These are phyloP conservation scores for Coccomyxa sp. DNA, from an alignment of 139 green algal genomes.

Conservation along the genomic window DNA sequence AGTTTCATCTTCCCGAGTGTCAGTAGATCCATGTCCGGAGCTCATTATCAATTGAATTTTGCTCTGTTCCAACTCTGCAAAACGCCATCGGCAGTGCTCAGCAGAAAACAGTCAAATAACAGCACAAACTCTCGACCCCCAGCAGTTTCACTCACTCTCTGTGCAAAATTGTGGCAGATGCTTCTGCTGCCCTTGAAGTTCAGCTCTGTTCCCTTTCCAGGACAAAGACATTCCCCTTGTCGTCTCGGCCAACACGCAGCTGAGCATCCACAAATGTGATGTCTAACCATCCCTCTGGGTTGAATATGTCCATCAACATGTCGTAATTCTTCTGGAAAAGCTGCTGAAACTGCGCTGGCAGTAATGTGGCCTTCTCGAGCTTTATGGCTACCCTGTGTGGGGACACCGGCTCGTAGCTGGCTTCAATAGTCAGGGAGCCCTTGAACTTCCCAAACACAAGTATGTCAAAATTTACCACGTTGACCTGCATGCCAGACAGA, in stretches of 20 bases:
- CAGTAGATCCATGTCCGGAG: too few relatives aligned
- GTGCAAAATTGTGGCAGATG: too few relatives aligned
- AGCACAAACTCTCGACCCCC: too few relatives aligned
- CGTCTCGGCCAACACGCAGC: slow-evolving; percentile 56
- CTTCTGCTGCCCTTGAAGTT: too few relatives aligned
- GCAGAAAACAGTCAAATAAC: too few relatives aligned
- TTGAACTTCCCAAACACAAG: slow-evolving; percentile 43
- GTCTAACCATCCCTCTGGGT: slow-evolving; percentile 82
- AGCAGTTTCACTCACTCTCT: too few relatives aligned
- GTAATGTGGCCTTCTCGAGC: slow-evolving; percentile 51
- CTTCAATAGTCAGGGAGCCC: slow-evolving; percentile 58
- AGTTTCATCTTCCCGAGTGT: too few relatives aligned
- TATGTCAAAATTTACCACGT: slow-evolving; percentile 28
- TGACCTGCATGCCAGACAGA: slow-evolving; percentile 14
- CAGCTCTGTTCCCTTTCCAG: slow-evolving; percentile 19
- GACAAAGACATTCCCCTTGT: slow-evolving; percentile 75
- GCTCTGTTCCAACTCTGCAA: too few relatives aligned
- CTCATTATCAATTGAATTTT: too few relatives aligned
- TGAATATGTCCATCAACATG: slow-evolving; percentile 84
- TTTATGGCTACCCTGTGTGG: slow-evolving; percentile 52
- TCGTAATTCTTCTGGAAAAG: slow-evolving; percentile 76
- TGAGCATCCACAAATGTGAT: slow-evolving; percentile 77
- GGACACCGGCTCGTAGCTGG: slow-evolving; percentile 34
- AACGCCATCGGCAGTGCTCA: too few relatives aligned
- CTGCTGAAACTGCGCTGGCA: slow-evolving; percentile 51